Base-by-base conservation (phyloP, 352 stramenopile species). In the Globisporangium emineosum region DNA sequence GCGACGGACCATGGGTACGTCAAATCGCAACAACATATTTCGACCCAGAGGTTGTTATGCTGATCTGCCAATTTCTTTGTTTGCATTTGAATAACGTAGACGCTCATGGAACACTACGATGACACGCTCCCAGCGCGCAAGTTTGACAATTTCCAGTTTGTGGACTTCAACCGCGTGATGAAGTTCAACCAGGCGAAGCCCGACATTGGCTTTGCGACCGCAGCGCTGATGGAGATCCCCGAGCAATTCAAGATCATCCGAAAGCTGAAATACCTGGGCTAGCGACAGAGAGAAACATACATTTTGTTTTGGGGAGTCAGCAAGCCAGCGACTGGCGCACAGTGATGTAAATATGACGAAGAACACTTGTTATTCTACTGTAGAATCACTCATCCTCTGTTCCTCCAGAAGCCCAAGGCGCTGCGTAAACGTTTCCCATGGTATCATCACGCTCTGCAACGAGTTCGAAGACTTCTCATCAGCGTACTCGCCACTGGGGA, bases 71-170 rank as follows among this genome's bases (percentile, higher is more conserved):
- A 50, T 50, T 25, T 42, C 12, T 43, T 43, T 2, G 15, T 43
- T 43, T 43, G 65, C 60, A 21, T 3, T 10, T 27, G 8, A 12
- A 42, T 23, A 3, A 30, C 12, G 13, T 29, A 82, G 75, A 77
- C 88, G 40, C 68, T 79, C 6, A 90, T 94, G 80, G 73, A 86
- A 32, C 64, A 86, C 47, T 91, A 84, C 64, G 73, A 89, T 49
- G 76, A 86, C 53, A 61, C 68, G 25, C 68, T 94, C 13, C 80
- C 82, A 0, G 56, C 58, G 42, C 80, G 83, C 21, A 77, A 66
- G 19, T 93, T 93, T 37, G 79, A 90, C 60, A 94, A 94, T 54
- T 93, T 93, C 58, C 82, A 90, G 67, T 92, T 91, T 52, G 78
- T 94, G 7, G 75, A 91, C 33, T 87, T 83, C 33, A 82, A 74